These are phyloP conservation scores for Helianthus tuberosus DNA, from an alignment of 129 eudicot species.

Conservation along the genomic window DNA sequence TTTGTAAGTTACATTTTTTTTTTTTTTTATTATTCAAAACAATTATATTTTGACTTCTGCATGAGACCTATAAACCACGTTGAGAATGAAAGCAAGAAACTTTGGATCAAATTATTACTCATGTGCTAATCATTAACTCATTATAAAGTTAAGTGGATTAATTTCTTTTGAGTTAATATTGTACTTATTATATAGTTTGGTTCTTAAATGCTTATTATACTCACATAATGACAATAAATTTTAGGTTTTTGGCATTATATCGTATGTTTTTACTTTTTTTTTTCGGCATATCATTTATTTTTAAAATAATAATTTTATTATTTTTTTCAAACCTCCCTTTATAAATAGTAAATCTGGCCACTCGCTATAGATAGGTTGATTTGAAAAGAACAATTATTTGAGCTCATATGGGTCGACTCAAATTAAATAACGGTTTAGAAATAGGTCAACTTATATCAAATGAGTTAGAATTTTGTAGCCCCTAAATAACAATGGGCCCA, in stretches of 20 bases:
- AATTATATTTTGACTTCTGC: background rate
- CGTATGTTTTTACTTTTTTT: too few species aligned
- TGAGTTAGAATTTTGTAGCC: too few species aligned
- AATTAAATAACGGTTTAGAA: too few species aligned
- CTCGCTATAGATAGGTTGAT: too few species aligned
- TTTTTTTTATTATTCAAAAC: background rate
- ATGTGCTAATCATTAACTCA: slow-evolving; percentile 2
- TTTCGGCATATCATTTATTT: too few species aligned
- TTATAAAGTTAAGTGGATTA: background rate
- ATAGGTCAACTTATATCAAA: too few species aligned
- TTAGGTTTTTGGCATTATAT: background rate
- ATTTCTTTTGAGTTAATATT: background rate
- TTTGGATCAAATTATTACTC: slow-evolving; percentile 1
- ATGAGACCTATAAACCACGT: background rate
- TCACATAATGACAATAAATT: background rate
- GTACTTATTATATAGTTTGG: background rate
- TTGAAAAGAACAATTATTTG: too few species aligned
- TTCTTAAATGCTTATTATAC: background rate
- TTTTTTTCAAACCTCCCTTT: too few species aligned
- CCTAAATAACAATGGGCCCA: too few species aligned
- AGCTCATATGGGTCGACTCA: too few species aligned
- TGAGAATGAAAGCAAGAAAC: background rate
- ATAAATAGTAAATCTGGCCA: too few species aligned
- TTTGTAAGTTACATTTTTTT: background rate
- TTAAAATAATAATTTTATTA: too few species aligned